These are phyloP conservation scores for Globisporangium heterothallicum DNA, from an alignment of 352 stramenopile genomes.

Conservation along the genomic window DNA sequence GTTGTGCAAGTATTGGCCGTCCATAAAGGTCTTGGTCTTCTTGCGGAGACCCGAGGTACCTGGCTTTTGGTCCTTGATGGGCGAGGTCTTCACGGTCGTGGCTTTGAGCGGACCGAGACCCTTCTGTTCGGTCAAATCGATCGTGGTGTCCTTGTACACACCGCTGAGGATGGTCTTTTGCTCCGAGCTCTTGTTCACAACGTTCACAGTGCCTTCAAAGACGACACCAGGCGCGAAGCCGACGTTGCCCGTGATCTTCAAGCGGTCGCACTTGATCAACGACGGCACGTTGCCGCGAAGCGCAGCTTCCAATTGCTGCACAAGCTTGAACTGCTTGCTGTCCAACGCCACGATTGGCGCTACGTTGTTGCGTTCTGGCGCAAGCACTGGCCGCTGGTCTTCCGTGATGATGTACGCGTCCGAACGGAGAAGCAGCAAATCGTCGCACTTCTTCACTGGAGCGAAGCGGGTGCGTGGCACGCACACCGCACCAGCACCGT, in stretches of 20 bases:
- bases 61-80: slow-evolving; percentile 95
- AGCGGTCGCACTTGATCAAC: slow-evolving; percentile 91
- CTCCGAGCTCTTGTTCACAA: slow-evolving; percentile 95
- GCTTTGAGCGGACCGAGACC: slow-evolving; percentile 90
- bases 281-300: slow-evolving; percentile 92
- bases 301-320: slow-evolving; percentile 94
- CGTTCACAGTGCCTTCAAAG: slow-evolving; percentile 90
- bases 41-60: slow-evolving; percentile 98
- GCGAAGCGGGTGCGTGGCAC: slow-evolving; percentile 86
- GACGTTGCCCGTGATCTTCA: slow-evolving; percentile 95
- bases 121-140: slow-evolving; percentile 93
- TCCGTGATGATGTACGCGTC: slow-evolving; percentile 97
- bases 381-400: slow-evolving; percentile 93
- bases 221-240: slow-evolving; percentile 89
- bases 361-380: slow-evolving; percentile 91
- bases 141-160: slow-evolving; percentile 91
- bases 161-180: slow-evolving; percentile 93
- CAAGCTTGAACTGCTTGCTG: slow-evolving; percentile 98
- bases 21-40: slow-evolving; percentile 99
- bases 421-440: slow-evolving; percentile 91
- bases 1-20: slow-evolving; percentile 98
- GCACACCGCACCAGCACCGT: slow-evolving; percentile 79
- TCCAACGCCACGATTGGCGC: slow-evolving; percentile 95
- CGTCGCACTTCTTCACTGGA: slow-evolving; percentile 87
- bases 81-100: slow-evolving; percentile 77